A percentile compares a stretch with the other conserved stretches of the same genome.
Evolutionary conservation across 163 green algal species (phyloP).

Genomic region (Chlamydomonas reinhardtii): DNA sequence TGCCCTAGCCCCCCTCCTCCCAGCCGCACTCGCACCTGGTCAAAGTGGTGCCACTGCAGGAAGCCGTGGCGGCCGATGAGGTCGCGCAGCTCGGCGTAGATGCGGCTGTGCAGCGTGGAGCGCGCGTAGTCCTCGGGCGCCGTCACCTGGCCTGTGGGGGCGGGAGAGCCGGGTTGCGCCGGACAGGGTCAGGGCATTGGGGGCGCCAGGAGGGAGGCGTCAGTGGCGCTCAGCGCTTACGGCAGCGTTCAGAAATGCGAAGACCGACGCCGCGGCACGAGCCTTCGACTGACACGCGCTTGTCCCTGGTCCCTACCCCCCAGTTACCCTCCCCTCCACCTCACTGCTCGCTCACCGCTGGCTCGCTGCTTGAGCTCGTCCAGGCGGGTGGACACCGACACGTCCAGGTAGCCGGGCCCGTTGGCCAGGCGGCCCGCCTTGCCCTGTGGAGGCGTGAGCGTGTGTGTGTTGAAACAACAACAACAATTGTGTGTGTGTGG

Average conservation of each 20-base stretch:
- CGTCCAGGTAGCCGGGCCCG: constrained; percentile 62
- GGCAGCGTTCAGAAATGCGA: too few relatives aligned
- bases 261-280: too few relatives aligned
- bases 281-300: too few relatives aligned
- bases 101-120: constrained; percentile 48
- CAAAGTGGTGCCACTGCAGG: constrained; percentile 58
- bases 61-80: constrained; percentile 49
- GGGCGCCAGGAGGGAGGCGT: too few relatives aligned
- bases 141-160: constrained; percentile 51
- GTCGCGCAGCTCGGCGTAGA: constrained; percentile 55
- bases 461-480: too few relatives aligned
- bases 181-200: too few relatives aligned
- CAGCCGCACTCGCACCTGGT: constrained; percentile 34
- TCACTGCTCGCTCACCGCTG: not conserved
- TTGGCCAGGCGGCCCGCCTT: constrained; percentile 56
- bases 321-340: too few relatives aligned
- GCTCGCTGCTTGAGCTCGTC: constrained; percentile 59
- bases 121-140: constrained; percentile 53
- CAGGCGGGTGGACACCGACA: constrained; percentile 57
- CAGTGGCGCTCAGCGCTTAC: too few relatives aligned
- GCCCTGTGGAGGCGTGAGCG: too few relatives aligned
- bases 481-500: constrained; percentile 21
- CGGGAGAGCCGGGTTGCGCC: too few relatives aligned
- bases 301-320: too few relatives aligned
- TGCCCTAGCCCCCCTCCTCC: not conserved